Base-by-base conservation (phyloP, 2,329 filamentous ascomycete species). In the Hysterium pulicare region DNA sequence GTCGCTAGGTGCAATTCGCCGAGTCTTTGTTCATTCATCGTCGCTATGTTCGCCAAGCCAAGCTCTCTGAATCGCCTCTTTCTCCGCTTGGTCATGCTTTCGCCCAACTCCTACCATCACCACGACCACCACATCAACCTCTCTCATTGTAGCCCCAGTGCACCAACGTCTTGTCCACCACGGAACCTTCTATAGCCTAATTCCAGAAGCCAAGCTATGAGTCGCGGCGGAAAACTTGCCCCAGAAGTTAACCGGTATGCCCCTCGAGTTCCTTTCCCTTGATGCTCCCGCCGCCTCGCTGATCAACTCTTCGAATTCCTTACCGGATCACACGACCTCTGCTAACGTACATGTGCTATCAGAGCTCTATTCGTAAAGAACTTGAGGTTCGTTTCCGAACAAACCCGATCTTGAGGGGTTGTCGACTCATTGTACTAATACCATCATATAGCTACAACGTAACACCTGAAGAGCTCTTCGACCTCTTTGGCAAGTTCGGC, bases 311-410 rank as follows among this genome's bases (percentile, higher is more conserved):
- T 13, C 24, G 24, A 7, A 28, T 8, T 28, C 38, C 8, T 9
- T 42, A 36, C 20, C 15, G 31, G 20, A n/a, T 51, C 52, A 53
- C 57, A 55, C 54, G 41, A 58, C 53, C 49, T 59, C 48, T 52
- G 58, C 62, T 66, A 60, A 66, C 57, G 39, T 46, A 37, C 43
- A 38, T 33, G 13, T 44, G 33, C 33, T 42, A 16, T 46, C 50
- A 95, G 91, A 84, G 91, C 93, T 85, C 87, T 98, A 78, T 97
- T 97, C 82, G 91, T 97, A 66, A 97, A 97, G 88, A 97, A 98
- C 82, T 82, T 97, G 77, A 95, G 87, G 89, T 94, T 72, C 38
- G 54, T 44, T 35, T 16, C 30, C 8, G 22, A 16, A 13, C 22
- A n/a, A 6, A 15, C 15, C 34, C 20, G 38, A 34, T 17, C 7